Base-by-base conservation (phyloP, 345 rosid species). In the Brassica cretica region DNA sequence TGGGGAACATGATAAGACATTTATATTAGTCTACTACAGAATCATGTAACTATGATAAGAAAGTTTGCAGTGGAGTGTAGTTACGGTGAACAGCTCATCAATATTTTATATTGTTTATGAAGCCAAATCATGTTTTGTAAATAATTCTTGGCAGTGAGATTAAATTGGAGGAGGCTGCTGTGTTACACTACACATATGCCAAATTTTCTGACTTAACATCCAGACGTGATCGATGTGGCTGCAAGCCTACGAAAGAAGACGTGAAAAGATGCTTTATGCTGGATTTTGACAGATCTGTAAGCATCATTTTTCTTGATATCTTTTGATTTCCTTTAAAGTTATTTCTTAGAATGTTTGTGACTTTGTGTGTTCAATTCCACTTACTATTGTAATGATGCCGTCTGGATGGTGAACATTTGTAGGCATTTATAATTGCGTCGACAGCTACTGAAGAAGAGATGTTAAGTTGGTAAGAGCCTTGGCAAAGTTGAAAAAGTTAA, bases 351-450 rank as follows among this genome's bases (percentile, higher is more conserved):
- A n/a, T n/a, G n/a, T n/a, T n/a, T n/a, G n/a, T n/a, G n/a, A n/a
- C n/a, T n/a, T n/a, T 49, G 15, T 71, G 51, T 16, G 24, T 46
- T 5, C 32, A 16, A 4, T 0, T 25, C 30, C 32, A 2, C 51
- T 18, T 72, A n/a, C 66, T 35, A 37, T 11, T 27, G 12, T 30
- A 2, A 5, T 55, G 64, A 73, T 49, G 18, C 27, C 32, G 9
- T 39, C 4, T 79, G 66, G 60, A 68, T 74, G 53, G 6, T 74
- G 33, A 60, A 58, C 58, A 25, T 39, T 79, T 84, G 82, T 89
- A 95, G 99, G 99, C 99, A 44, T 95, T 95, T 82, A 90, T 95
- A 78, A 95, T 91, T 61, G 99, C 97, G 65, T 95, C 99, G 25
- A 95, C 97, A 32, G 94, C 87, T 70, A 93, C 98, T 5, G 91